Evolutionary conservation across 1,284 basidiomycete species (phyloP), one percentile per base, ranked within the genome.

Genomic region (Sphagnurus paluster): DNA sequence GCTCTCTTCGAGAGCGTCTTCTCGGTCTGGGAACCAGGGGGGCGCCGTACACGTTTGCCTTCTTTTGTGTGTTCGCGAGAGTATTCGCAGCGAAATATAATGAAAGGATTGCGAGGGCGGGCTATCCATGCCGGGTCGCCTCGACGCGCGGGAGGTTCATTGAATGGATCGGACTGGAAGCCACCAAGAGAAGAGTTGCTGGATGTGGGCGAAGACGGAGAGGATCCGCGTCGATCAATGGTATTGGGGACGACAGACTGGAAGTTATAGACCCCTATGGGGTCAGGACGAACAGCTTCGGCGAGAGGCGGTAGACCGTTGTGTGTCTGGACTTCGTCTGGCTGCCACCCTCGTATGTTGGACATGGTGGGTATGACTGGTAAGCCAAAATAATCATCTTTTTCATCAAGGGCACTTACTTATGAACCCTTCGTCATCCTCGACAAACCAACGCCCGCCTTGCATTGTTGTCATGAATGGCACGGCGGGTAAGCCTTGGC

Each of bases 31-130:
- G 59, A 42, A 21, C 66, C 68, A 19, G 60, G 58, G 14, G 57
- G 53, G 35, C 62, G 59, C 26, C 65, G 56, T 30, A 60, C 56
- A 24, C 64, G 61, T 35, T 65, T 67, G 2, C 65, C 64, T 44
- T 62, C 56, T 29, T 62, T 64, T 13, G 65, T 60, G 48, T 75
- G 65, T 26, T 59, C 56, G 24, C 59, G 62, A 24, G 75, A 76
- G 56, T 83, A 91, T 56, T 90, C 82, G 54, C 85, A 85, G 21
- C 92, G 83, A 67, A 92, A 95, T 52, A 94, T 79, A 63, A 95
- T 93, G 69, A 93, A 95, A 21, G 90, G 82, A 61, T 95, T 95
- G 5, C 85, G 79, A 1, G 93, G 92, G 7, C 92, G 82, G 35
- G 90, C 87, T 49, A 92, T 80, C 74, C 88, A 89, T 19, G 72